These are phyloP conservation scores for Amaranthus cruentus DNA, from an alignment of 148 eudicot genomes.

Conservation along the genomic window DNA sequence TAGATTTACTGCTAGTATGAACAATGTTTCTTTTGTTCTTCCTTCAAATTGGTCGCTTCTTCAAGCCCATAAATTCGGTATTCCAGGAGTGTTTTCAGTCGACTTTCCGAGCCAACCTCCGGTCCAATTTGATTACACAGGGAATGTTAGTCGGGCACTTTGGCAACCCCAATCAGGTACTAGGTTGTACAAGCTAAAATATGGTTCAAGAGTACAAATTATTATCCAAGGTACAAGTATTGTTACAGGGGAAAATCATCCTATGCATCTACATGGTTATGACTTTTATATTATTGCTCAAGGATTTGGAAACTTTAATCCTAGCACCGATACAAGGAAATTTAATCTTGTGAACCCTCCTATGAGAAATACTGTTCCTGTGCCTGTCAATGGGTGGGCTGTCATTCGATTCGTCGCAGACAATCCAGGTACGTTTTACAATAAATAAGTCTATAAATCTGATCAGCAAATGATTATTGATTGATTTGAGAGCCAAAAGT, in stretches of 20 bases:
- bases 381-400: constrained; percentile 86
- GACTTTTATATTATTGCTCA: constrained; percentile 77
- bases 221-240: constrained; percentile 83
- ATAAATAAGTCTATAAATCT: not conserved
- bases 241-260: constrained; percentile 78
- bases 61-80: constrained; percentile 58
- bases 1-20: constrained; percentile 82
- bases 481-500: too few relatives aligned
- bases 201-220: constrained; percentile 69
- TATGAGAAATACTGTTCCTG: constrained; percentile 70
- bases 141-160: constrained; percentile 56
- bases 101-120: constrained; percentile 78
- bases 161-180: constrained; percentile 79
- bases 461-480: not conserved
- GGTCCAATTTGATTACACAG: constrained; percentile 72
- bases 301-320: constrained; percentile 81
- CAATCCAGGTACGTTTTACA: constrained; percentile 62
- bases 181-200: constrained; percentile 54
- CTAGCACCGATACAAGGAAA: constrained; percentile 43
- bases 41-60: constrained; percentile 69
- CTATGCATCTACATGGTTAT: constrained; percentile 92
- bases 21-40: constrained; percentile 72
- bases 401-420: constrained; percentile 89
- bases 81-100: constrained; percentile 64
- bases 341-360: constrained; percentile 95